Evolutionary conservation across 257 asterid species (phyloP), one percentile per base, ranked within the genome.

Genomic region (Gentiana straminea): DNA sequence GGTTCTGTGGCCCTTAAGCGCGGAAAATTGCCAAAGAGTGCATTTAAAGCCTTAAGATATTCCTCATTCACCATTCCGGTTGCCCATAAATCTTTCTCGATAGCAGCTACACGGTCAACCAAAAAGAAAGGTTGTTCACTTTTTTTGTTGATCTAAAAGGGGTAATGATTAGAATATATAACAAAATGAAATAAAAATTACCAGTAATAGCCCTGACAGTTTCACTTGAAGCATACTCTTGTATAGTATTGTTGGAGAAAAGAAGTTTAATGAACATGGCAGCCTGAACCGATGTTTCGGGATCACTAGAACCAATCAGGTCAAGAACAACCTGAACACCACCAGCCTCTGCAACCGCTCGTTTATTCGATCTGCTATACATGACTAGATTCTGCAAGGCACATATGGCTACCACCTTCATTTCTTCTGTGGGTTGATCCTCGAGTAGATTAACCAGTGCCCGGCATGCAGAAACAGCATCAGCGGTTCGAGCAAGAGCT

Each of bases 261-360:
- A 92, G 95, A 66, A 88, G 95, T 62, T 87, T 92, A 55, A 92
- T 70, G 64, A 92, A 92, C 98, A 92, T 92, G 32, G 95, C 89
- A n/a, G 98, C 97, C 81, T 88, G 98, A 63, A 87, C 76, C 15
- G 98, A 88, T 43, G 98, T 92, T 2, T 92, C 98, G 4, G 93
- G 86, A 71, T 85, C 93, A 64, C 98, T 83, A 38, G 97, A 81
- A 59, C 98, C 84, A 60, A 92, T 92, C 59, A 92, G 83, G 74
- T 88, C 97, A 8, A 88, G 86, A 72, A 92, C 97, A 65, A 85
- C 97, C 83, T 92, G 98, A 57, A 92, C 97, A 12, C 98, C 98
- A 59, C 98, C 98, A 58, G 97, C 98, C 83, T 92, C 98, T n/a
- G 98, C 98, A 69, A 92, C 98, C 1, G 98, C 98, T 79, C 98